These are phyloP conservation scores for Zarea fungicola DNA, from an alignment of 2,329 filamentous ascomycete genomes.

Conservation along the genomic window DNA sequence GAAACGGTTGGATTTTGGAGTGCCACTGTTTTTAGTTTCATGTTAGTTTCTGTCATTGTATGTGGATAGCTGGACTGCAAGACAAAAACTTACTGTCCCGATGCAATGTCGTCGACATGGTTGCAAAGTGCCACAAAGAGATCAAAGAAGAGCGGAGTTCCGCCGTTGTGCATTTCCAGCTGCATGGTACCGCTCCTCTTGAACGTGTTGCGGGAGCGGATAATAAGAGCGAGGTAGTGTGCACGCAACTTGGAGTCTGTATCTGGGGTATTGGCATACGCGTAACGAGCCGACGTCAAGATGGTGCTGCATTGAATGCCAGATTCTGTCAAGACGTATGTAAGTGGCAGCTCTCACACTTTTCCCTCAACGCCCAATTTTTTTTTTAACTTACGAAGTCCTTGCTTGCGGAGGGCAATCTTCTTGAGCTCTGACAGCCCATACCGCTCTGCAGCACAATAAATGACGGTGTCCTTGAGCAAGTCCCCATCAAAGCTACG, in stretches of 20 bases:
- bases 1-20: conserved; percentile 44
- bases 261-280: conserved; percentile 84
- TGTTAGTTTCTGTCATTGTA: background rate
- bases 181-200: conserved; percentile 95
- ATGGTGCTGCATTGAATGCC: conserved; percentile 83
- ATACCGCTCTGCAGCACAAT: conserved; percentile 83
- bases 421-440: conserved; percentile 79
- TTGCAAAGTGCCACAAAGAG: conserved; percentile 91
- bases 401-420: conserved; percentile 81
- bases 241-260: conserved; percentile 85
- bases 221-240: conserved; percentile 89
- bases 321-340: conserved; percentile 45
- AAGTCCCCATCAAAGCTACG: conserved; percentile 60
- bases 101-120: conserved; percentile 69
- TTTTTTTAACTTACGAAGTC: conserved; percentile 55
- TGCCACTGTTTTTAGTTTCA: conserved; percentile 27
- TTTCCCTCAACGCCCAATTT: background rate
- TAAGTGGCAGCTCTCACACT: background rate
- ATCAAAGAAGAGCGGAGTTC: conserved; percentile 82
- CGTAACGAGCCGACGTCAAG: conserved; percentile 79
- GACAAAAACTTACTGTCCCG: conserved; percentile 46
- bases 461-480: conserved; percentile 84
- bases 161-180: conserved; percentile 84
- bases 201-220: conserved; percentile 80
- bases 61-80: too few species aligned